phyloP scores from a whole-genome alignment of 208 protist genomes.

The Leishmania tarentolae region DNA sequence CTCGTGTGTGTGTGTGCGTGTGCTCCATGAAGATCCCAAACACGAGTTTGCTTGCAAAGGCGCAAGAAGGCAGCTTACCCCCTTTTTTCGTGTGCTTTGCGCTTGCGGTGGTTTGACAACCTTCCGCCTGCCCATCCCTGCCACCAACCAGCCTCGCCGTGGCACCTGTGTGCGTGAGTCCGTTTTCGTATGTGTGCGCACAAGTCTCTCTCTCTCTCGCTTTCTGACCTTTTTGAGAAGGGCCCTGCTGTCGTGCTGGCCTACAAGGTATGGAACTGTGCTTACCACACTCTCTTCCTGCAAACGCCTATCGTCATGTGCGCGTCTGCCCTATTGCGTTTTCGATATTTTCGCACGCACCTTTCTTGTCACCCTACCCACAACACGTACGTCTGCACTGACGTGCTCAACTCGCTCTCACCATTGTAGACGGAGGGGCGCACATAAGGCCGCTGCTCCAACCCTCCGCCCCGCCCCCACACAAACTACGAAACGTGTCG shows the following conservation, averaged over 20 bases:
- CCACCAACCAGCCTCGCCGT: not conserved
- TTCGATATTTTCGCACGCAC: not conserved
- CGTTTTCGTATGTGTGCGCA: not conserved
- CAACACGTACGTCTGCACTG: not conserved
- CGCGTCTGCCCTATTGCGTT: not conserved
- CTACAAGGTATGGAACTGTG: not conserved
- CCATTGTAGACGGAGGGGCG: not conserved
- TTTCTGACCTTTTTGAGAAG: not conserved
- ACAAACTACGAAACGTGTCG: not conserved
- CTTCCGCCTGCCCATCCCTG: not conserved
- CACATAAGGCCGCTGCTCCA: not conserved
- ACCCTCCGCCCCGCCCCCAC: not conserved
- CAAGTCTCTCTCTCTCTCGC: not conserved
- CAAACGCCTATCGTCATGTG: not conserved
- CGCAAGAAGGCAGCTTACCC: not conserved
- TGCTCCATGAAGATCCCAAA: constrained; percentile 1
- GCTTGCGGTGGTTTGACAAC: not conserved
- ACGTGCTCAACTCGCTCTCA: not conserved
- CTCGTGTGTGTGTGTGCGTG: constrained; percentile 5
- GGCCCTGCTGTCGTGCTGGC: not conserved
- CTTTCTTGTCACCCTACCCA: not conserved
- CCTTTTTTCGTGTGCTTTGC: constrained; percentile 1
- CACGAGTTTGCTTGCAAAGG: constrained; percentile 1
- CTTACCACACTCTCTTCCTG: not conserved
- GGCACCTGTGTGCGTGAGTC: not conserved